phyloP scores from a whole-genome alignment of 768 basidiomycete species.

The Dictyophora rubrovolvata region DNA sequence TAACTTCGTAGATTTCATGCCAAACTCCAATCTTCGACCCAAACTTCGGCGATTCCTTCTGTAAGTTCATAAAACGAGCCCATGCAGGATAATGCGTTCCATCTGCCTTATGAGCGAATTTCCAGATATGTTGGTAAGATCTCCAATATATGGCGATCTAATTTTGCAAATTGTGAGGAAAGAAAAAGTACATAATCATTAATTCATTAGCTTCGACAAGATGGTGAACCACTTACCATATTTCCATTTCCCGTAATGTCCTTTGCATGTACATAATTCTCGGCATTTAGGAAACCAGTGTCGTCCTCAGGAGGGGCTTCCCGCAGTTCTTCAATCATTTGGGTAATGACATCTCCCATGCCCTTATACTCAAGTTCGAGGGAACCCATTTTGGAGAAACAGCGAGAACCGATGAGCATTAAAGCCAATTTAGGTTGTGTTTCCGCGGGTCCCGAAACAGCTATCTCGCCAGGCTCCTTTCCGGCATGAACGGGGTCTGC shows the following conservation, averaged over 20 bases:
- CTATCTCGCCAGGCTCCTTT: slow-evolving; percentile 5
- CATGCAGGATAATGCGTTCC: slow-evolving; percentile 4
- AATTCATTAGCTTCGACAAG: neutral
- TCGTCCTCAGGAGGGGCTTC: slow-evolving; percentile 6
- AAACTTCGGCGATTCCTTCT: neutral
- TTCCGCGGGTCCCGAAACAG: neutral
- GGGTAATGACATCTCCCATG: slow-evolving; percentile 4
- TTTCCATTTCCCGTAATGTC: slow-evolving; percentile 2
- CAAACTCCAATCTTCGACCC: slow-evolving; percentile 7
- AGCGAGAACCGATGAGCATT: slow-evolving; percentile 7
- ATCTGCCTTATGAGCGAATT: slow-evolving; percentile 8
- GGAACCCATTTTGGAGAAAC: neutral
- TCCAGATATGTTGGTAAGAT: slow-evolving; percentile 5
- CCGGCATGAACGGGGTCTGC: neutral
- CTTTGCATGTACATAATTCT: slow-evolving; percentile 6
- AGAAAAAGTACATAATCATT: neutral
- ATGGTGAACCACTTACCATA: neutral
- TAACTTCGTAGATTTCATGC: slow-evolving; percentile 8
- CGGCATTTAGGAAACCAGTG: slow-evolving; percentile 7
- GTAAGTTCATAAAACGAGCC: neutral
- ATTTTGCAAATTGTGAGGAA: neutral
- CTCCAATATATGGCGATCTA: slow-evolving; percentile 7
- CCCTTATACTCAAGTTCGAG: slow-evolving; percentile 4
- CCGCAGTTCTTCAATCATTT: slow-evolving; percentile 7
- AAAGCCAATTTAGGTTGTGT: slow-evolving; percentile 4